These are phyloP conservation scores for Suhomyces coccinellae DNA, from an alignment of 1,139 yeast species.

Conservation along the genomic window DNA sequence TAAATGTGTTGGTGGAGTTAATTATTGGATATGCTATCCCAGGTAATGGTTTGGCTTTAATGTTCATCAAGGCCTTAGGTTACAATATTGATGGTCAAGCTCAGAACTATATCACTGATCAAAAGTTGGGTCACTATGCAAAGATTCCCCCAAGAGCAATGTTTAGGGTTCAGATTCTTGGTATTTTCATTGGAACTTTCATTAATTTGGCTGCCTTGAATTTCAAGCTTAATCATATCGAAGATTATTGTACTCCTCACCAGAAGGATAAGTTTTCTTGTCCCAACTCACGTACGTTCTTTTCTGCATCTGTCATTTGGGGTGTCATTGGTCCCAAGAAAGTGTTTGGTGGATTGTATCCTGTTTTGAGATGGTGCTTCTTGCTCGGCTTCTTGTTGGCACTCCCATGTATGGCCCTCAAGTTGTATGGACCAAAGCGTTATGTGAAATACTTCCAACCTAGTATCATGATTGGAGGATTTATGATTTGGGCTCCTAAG, in stretches of 20 bases:
- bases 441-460: constrained; percentile 21
- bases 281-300: constrained; percentile 48
- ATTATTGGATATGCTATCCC: constrained; percentile 43
- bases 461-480: constrained; percentile 20
- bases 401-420: constrained; percentile 33
- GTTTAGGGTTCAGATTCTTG: constrained; percentile 57
- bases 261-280: constrained; percentile 49
- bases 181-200: constrained; percentile 43
- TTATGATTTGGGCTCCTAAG: constrained; percentile 18
- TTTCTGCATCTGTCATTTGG: constrained; percentile 62
- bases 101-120: constrained; percentile 54
- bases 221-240: constrained; percentile 50
- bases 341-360: constrained; percentile 49
- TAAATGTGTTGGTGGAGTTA: constrained; percentile 41
- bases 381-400: constrained; percentile 46
- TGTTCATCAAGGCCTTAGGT: constrained; percentile 39
- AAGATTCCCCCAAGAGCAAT: constrained; percentile 62
- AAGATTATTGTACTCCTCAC: constrained; percentile 46
- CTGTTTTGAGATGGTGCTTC: constrained; percentile 51
- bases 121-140: constrained; percentile 61
- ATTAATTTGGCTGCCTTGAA: constrained; percentile 54
- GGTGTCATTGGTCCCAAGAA: constrained; percentile 63
- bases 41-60: constrained; percentile 39
- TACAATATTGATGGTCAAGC: constrained; percentile 57
- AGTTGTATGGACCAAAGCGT: constrained; percentile 20